phyloP scores from a whole-genome alignment of 192 early-diverging fungal species.

The Podila clonocystis region DNA sequence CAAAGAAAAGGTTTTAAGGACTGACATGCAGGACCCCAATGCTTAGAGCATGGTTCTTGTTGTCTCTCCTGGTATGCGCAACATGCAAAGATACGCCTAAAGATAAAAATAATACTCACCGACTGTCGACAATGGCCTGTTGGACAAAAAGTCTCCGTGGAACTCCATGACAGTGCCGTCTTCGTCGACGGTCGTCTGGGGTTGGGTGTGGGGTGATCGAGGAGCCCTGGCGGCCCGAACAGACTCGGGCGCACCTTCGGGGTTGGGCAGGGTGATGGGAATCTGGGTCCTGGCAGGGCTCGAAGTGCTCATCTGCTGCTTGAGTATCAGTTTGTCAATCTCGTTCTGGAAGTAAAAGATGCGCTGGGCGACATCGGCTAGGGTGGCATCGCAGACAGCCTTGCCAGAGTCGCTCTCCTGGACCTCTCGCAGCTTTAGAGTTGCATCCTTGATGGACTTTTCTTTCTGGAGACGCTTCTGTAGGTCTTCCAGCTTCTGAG shows the following conservation, averaged over 20 bases:
- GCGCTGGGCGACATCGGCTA: constrained; percentile 68
- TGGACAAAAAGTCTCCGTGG: constrained; percentile 19
- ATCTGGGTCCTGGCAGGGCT: constrained; percentile 14
- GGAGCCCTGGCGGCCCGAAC: background rate
- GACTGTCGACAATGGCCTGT: constrained; percentile 54
- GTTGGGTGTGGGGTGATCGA: background rate
- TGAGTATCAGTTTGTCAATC: constrained; percentile 66
- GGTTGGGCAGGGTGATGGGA: constrained; percentile 52
- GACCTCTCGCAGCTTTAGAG: constrained; percentile 39
- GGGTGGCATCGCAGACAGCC: constrained; percentile 78
- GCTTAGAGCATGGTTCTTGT: too few species aligned
- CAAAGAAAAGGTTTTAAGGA: constrained; percentile 21
- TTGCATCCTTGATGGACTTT: constrained; percentile 39
- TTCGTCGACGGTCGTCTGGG: constrained; percentile 2
- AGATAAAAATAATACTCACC: constrained; percentile 35
- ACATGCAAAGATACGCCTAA: constrained; percentile 1
- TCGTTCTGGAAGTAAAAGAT: constrained; percentile 77
- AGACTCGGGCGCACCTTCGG: background rate
- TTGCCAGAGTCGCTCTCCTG: constrained; percentile 45
- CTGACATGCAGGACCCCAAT: too few species aligned
- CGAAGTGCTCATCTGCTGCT: constrained; percentile 42
- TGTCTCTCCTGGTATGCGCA: too few species aligned
- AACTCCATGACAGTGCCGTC: constrained; percentile 40
- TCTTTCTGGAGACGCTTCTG: constrained; percentile 39
- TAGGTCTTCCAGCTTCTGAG: constrained; percentile 43